Evolutionary conservation across 306 rosid species (phyloP), one percentile per base, ranked within the genome.

Genomic region (Pterocarpus macrocarpus): DNA sequence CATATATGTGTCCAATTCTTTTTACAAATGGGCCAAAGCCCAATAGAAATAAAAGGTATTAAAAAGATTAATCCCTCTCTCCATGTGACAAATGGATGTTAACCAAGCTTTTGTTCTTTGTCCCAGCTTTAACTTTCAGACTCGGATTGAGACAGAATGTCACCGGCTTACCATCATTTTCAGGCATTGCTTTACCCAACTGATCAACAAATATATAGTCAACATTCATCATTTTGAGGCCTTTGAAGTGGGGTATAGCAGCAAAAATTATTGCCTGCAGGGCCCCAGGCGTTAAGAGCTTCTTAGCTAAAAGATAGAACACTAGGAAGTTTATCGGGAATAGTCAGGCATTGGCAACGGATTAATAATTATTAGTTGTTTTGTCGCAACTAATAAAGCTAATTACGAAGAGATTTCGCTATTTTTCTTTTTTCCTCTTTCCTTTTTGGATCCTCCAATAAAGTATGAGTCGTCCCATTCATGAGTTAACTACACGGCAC

Each of bases 151-250:
- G 10, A 47, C 10, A 47, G 13, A 43, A 5, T 43, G 49, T 12
- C 4, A 43, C 11, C 1, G 47, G 53, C 15, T 9, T 47, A 47
- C 53, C 4, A 11, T 47, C 53, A 71, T 50, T 71, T 35, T 35
- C 6, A 5, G 17, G 6, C 36, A 33, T 2, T 49, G 16, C 30
- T 34, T 2, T 50, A 34, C 8, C 16, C 77, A 32, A 57, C 36
- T 22, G 8, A 28, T 78, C 59, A 55, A 55, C 75, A 78, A 68
- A 22, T 68, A 35, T 52, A 13, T 17, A 53, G 83, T 79, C 83
- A 79, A 58, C 61, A 44, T 16, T 59, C 83, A 79, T 79, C 28
- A 69, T 59, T 16, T 53, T 38, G 2, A 36, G 47, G 73, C 2
- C 56, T 11, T 63, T 8, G 7, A 15, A 69, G 82, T 69, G 64